Conservation (phyloP, 139 green algal genomes). For the Chlorella sp. region DNA sequence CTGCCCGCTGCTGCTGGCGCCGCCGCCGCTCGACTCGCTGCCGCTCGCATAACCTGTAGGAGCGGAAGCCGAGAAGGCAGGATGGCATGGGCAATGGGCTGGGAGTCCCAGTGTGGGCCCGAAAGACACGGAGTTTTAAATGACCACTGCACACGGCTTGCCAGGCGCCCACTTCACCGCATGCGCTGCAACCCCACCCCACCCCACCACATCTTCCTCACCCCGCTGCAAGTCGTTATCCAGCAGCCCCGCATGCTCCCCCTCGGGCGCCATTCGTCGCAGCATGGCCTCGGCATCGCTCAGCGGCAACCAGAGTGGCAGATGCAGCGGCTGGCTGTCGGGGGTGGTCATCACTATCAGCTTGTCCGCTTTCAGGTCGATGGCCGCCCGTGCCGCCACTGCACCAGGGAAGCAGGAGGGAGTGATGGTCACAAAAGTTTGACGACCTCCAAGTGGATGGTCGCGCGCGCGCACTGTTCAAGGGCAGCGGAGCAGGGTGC, state of each 20-base stretch:
- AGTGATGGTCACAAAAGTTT: too few species aligned
- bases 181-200: neutral
- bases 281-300: conserved; percentile 73
- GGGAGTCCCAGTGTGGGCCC: too few species aligned
- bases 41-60: neutral
- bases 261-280: neutral
- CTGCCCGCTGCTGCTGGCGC: neutral
- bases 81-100: too few species aligned
- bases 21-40: conserved; percentile 1
- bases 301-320: conserved; percentile 85
- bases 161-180: neutral
- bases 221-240: conserved; percentile 12
- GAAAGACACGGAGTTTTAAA: too few species aligned
- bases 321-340: conserved; percentile 55
- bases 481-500: too few species aligned
- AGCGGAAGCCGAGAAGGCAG: neutral
- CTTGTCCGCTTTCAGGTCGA: conserved; percentile 91
- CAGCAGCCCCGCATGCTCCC: neutral
- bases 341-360: conserved; percentile 85
- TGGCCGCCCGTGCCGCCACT: conserved; percentile 57
- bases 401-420: conserved; percentile 42
- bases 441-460: too few species aligned
- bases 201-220: neutral
- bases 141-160: too few species aligned
- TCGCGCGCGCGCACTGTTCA: too few species aligned